phyloP scores from a whole-genome alignment of 306 rosid genomes.

The Malus sylvestris region DNA sequence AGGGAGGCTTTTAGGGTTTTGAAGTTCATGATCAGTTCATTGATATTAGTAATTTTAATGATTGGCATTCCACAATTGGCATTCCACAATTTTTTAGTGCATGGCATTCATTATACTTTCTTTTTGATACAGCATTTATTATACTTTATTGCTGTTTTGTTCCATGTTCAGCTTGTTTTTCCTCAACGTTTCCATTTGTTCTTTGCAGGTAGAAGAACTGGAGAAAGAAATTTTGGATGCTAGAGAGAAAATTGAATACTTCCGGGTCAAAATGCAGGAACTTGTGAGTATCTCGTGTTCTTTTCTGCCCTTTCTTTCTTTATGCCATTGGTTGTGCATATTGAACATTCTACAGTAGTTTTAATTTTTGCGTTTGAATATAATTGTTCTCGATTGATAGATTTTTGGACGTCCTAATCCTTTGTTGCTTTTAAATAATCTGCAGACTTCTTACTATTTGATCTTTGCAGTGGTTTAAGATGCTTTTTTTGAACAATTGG shows the following conservation, averaged over 20 bases:
- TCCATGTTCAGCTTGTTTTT: not conserved
- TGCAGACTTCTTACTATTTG: not conserved
- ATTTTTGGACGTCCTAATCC: not conserved
- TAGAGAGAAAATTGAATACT: constrained; percentile 74
- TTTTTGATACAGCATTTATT: not conserved
- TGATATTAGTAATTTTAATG: constrained; percentile 1
- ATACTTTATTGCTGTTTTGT: not conserved
- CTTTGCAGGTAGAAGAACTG: constrained; percentile 75
- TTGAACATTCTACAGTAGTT: not conserved
- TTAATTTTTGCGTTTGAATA: constrained; percentile 8
- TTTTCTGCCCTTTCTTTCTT: constrained; percentile 21
- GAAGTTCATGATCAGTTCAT: not conserved
- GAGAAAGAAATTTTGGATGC: constrained; percentile 83
- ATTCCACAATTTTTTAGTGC: constrained; percentile 14
- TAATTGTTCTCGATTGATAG: not conserved
- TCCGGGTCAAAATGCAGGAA: constrained; percentile 86
- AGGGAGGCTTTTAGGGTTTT: not conserved
- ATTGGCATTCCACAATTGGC: constrained; percentile 13
- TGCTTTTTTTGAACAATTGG: not conserved
- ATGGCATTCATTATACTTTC: not conserved
- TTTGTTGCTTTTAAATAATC: not conserved
- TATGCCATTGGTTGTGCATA: constrained; percentile 1
- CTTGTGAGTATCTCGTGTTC: constrained; percentile 52
- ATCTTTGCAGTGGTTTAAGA: not conserved
- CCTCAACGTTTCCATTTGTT: constrained; percentile 12